Percentiles rank a stretch among this genome's conserved stretches.
These are phyloP conservation scores for Mycena maculata DNA, from an alignment of 768 basidiomycete genomes.

Conservation along the genomic window DNA sequence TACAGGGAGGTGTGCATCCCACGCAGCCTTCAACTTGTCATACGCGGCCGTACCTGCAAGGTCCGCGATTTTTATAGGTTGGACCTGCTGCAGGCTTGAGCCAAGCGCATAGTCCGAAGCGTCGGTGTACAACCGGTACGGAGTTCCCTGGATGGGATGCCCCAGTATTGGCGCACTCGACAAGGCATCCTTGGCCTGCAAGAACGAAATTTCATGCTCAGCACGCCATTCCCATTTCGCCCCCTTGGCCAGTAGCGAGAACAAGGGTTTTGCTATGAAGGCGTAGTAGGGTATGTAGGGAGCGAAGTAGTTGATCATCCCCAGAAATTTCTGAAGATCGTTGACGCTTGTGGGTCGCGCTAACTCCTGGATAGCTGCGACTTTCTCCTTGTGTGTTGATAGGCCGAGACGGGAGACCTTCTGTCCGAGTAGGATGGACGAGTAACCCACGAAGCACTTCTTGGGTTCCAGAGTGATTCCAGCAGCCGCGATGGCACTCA, in stretches of 20 bases:
- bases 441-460: too few relatives aligned
- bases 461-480: too few relatives aligned
- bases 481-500: too few relatives aligned
- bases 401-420: neutral
- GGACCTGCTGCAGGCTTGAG: conserved; percentile 26
- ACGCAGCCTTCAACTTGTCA: neutral
- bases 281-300: neutral
- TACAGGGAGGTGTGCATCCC: neutral
- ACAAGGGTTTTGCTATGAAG: conserved; percentile 39
- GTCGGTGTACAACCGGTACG: conserved; percentile 29
- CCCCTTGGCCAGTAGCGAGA: conserved; percentile 37
- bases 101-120: neutral
- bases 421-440: too few relatives aligned
- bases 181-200: conserved; percentile 35
- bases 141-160: conserved; percentile 26
- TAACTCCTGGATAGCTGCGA: neutral
- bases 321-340: neutral
- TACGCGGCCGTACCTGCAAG: conserved; percentile 15
- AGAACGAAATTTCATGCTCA: conserved; percentile 35
- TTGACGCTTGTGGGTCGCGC: neutral
- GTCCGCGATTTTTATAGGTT: conserved; percentile 14
- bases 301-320: conserved; percentile 1
- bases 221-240: conserved; percentile 39
- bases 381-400: too few relatives aligned
- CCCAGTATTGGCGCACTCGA: conserved; percentile 36